phyloP scores from a whole-genome alignment of 768 basidiomycete genomes.

The Leccinum aurantiacum region DNA sequence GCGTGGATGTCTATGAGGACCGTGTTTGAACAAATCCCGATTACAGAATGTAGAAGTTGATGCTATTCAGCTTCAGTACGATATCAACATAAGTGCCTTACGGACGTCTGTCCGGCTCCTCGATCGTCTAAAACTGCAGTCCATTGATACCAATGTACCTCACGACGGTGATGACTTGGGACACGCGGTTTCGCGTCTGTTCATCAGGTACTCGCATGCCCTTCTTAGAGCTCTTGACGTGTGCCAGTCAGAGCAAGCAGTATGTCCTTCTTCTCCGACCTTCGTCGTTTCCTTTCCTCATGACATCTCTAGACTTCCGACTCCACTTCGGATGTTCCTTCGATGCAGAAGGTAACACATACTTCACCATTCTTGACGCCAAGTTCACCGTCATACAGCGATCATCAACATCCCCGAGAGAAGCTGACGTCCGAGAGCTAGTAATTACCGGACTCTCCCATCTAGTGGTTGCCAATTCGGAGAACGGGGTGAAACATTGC shows the following conservation, averaged over 20 bases:
- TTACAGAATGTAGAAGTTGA: slow-evolving; percentile 40
- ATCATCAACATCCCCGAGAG: slow-evolving; percentile 46
- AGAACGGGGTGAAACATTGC: slow-evolving; percentile 87
- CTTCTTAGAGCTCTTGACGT: slow-evolving; percentile 62
- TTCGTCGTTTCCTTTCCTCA: slow-evolving; percentile 10
- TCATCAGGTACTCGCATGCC: slow-evolving; percentile 72
- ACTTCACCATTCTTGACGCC: background rate
- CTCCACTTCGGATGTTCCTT: slow-evolving; percentile 48
- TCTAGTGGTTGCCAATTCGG: slow-evolving; percentile 79
- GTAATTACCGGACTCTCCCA: slow-evolving; percentile 81
- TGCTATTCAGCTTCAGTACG: slow-evolving; percentile 43
- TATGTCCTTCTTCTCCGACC: slow-evolving; percentile 25
- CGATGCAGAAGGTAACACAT: slow-evolving; percentile 44
- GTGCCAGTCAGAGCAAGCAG: slow-evolving; percentile 47
- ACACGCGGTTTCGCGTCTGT: slow-evolving; percentile 73
- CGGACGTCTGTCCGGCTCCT: slow-evolving; percentile 73
- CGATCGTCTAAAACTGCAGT: slow-evolving; percentile 69
- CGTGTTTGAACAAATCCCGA: background rate
- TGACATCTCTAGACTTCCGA: slow-evolving; percentile 43
- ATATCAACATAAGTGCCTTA: slow-evolving; percentile 73
- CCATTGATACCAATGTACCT: slow-evolving; percentile 48
- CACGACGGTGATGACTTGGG: slow-evolving; percentile 61
- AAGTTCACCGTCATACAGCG: slow-evolving; percentile 34
- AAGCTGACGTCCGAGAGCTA: slow-evolving; percentile 67
- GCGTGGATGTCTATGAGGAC: background rate